phyloP scores from a whole-genome alignment of 352 stramenopile species.

The Phytophthora tubulina region DNA sequence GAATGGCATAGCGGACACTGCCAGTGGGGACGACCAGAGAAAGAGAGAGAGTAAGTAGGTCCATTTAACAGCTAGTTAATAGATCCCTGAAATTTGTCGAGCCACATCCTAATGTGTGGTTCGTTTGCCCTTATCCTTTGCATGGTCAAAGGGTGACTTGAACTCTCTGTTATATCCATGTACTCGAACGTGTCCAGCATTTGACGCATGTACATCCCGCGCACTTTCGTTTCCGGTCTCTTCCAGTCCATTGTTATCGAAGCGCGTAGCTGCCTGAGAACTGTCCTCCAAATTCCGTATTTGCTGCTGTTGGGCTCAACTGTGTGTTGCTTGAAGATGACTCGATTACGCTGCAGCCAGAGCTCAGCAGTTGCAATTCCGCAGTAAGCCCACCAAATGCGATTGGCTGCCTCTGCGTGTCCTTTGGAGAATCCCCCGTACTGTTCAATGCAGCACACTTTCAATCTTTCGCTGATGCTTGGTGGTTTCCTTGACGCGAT shows the following conservation, averaged over 20 bases:
- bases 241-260: neutral
- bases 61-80: neutral
- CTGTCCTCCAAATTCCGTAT: neutral
- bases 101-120: neutral
- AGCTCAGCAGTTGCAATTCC: neutral
- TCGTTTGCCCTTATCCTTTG: neutral
- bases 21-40: constrained; percentile 39
- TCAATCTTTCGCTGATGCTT: neutral
- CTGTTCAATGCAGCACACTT: no score
- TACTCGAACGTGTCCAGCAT: neutral
- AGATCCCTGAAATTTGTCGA: neutral
- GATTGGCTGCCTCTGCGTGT: neutral
- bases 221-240: neutral
- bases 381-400: neutral
- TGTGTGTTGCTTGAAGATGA: neutral
- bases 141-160: neutral
- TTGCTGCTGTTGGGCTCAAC: neutral
- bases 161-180: neutral
- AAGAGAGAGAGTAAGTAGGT: neutral
- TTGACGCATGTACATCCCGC: neutral
- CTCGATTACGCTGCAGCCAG: neutral
- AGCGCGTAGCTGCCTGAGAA: neutral
- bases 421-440: neutral
- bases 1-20: constrained; percentile 61
- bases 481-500: neutral